A percentile compares a stretch with the other conserved stretches of the same genome.
phyloP scores from a whole-genome alignment of 148 eudicot genomes.

The Talinum fruticosum region DNA sequence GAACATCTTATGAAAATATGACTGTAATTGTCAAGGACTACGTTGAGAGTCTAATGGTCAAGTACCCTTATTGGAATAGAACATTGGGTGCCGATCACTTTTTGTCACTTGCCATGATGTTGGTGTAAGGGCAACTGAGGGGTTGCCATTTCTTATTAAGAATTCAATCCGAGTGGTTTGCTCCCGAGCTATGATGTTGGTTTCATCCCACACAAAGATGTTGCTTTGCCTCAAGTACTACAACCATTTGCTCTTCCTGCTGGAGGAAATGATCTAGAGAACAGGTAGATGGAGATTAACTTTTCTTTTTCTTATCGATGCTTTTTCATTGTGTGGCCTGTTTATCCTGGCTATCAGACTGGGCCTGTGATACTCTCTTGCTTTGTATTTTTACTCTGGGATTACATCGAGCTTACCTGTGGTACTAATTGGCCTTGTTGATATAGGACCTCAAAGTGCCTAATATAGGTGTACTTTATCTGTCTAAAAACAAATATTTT shows the following conservation, averaged over 20 bases:
- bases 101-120: conserved; percentile 98
- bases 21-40: conserved; percentile 76
- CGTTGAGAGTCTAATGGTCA: conserved; percentile 74
- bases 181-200: conserved; percentile 93
- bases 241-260: conserved; percentile 98
- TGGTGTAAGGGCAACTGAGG: conserved; percentile 97
- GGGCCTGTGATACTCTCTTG: neutral
- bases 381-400: neutral
- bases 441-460: neutral
- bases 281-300: conserved; percentile 45
- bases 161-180: conserved; percentile 91
- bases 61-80: conserved; percentile 97
- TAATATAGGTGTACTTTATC: neutral
- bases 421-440: neutral
- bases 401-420: neutral
- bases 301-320: neutral
- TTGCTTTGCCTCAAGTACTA: conserved; percentile 92
- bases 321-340: neutral
- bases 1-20: conserved; percentile 93
- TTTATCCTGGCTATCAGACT: neutral
- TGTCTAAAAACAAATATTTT: neutral
- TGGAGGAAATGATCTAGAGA: conserved; percentile 84
- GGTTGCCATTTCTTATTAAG: conserved; percentile 72
- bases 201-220: conserved; percentile 94
- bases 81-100: conserved; percentile 97